Percentiles rank a stretch among this genome's conserved stretches.
Conservation (phyloP, 2,329 filamentous ascomycete species). For the Phialophora macrospora region DNA sequence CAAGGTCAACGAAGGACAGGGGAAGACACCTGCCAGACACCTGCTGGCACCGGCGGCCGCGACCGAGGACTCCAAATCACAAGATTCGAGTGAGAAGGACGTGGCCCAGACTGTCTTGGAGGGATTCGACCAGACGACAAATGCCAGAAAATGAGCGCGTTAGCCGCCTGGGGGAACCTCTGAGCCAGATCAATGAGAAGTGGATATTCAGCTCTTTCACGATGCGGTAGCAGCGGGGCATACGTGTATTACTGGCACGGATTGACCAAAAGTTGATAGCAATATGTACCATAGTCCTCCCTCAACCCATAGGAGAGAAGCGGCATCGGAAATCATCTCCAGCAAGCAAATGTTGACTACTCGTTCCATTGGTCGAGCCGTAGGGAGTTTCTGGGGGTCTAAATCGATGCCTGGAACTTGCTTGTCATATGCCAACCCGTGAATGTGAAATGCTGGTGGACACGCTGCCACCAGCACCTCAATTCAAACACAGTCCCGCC, state of each 20-base stretch:
- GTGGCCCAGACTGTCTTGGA: slow-evolving; percentile 57
- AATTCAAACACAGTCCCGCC: background rate
- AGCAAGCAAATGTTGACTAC: background rate
- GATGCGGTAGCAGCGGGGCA: slow-evolving; percentile 22
- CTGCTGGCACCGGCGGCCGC: slow-evolving; percentile 16
- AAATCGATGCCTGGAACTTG: background rate
- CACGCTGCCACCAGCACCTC: background rate
- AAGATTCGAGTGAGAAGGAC: slow-evolving; percentile 46
- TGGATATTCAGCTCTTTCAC: slow-evolving; percentile 24
- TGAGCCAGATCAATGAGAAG: slow-evolving; percentile 5
- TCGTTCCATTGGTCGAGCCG: background rate
- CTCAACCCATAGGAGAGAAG: background rate
- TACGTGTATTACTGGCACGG: slow-evolving; percentile 23
- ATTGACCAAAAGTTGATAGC: slow-evolving; percentile 25
- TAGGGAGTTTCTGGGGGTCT: background rate
- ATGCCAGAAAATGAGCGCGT: slow-evolving; percentile 41
- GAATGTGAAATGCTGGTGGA: background rate
- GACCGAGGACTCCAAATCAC: slow-evolving; percentile 18
- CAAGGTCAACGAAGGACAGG: slow-evolving; percentile 83
- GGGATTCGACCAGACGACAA: slow-evolving; percentile 53
- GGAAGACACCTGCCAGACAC: slow-evolving; percentile 54
- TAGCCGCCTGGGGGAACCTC: background rate
- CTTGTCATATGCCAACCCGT: slow-evolving; percentile 5
- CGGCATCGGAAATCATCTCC: background rate
- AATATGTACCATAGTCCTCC: slow-evolving; percentile 13